Base-by-base conservation (phyloP, 352 stramenopile species). In the Globisporangium cederbergense region DNA sequence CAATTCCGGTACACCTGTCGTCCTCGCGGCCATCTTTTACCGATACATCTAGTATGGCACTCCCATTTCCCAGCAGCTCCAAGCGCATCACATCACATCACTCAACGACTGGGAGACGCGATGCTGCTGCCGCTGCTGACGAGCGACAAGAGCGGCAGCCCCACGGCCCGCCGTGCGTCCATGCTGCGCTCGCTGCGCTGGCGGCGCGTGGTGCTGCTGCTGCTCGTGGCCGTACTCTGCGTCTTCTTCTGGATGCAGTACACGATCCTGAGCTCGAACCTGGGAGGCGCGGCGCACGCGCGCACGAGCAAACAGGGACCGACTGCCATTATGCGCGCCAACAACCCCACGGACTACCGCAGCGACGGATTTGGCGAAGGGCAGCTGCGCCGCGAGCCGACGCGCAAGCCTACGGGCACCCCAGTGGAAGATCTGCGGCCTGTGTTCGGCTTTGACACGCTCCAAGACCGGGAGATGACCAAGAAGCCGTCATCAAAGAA, bases 221-320 rank as follows among this genome's bases (percentile, higher is more conserved):
- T 64, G 32, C 63, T 58, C 43, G 49, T 63, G 34, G 47, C 72
- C 18, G 42, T 72, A 49, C 51, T 82, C 22, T 53, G 20, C 18
- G 32, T 83, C 36, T 82, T 87, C 49, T 16, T 89, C 8, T 87
- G 68, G 71, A 70, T 83, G 62, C 81, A 89, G 64, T 86, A 83
- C 69, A 73, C 72, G 36, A 74, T 90, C 56, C 40, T 87, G 22
- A 76, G 68, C 28, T 72, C 70, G 14, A 70, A 69, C n/a, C 56
- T 82, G 11, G 67, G 63, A 25, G 58, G 59, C n/a, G 49, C 43
- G 2, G 40, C 62, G 28, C 65, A 72, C 25, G 34, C 78, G 20
- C 67, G 66, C 25, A n/a, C 30, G 43, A 38, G 28, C 8, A 65
- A 64, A 6, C 54, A 64, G 32, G 46, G 62, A 8, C 43, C 46